phyloP scores from a whole-genome alignment of 1,284 basidiomycete species.

The Amylostereum chailletii region DNA sequence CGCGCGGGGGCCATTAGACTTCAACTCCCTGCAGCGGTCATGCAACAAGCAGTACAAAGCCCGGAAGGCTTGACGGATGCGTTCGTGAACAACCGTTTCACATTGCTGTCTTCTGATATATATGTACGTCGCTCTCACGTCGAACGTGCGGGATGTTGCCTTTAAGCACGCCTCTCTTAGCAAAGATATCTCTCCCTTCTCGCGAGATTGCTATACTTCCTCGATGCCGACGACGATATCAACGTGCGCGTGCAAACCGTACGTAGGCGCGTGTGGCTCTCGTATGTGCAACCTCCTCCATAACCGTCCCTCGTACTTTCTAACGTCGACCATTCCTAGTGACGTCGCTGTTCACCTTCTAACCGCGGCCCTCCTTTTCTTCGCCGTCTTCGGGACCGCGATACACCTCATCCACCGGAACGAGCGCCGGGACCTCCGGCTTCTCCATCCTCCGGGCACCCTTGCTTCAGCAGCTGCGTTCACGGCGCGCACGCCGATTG shows the following conservation, averaged over 20 bases:
- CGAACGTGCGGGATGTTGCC: background rate
- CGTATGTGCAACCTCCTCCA: conserved; percentile 20
- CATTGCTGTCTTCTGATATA: conserved; percentile 27
- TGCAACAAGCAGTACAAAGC: conserved; percentile 32
- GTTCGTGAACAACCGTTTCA: conserved; percentile 30
- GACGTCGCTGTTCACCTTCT: conserved; percentile 36
- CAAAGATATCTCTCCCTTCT: conserved; percentile 40
- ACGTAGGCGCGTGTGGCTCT: conserved; percentile 36
- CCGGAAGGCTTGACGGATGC: conserved; percentile 26
- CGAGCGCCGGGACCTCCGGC: conserved; percentile 31
- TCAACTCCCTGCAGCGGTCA: conserved; percentile 41
- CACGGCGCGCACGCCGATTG: conserved; percentile 38
- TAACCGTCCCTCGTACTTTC: background rate
- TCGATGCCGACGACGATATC: conserved; percentile 25
- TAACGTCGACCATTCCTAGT: conserved; percentile 17
- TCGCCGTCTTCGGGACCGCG: conserved; percentile 31
- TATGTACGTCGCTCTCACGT: conserved; percentile 31
- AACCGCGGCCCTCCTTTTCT: conserved; percentile 29
- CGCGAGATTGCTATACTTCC: conserved; percentile 41
- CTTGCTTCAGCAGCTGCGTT: conserved; percentile 46
- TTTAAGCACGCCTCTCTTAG: conserved; percentile 16
- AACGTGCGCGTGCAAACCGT: conserved; percentile 32
- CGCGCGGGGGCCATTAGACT: conserved; percentile 33
- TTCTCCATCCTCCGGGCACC: conserved; percentile 40
- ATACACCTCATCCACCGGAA: conserved; percentile 36